Evolutionary conservation across 257 asterid genomes (phyloP).

Genomic region (Gardenia jasminoides): DNA sequence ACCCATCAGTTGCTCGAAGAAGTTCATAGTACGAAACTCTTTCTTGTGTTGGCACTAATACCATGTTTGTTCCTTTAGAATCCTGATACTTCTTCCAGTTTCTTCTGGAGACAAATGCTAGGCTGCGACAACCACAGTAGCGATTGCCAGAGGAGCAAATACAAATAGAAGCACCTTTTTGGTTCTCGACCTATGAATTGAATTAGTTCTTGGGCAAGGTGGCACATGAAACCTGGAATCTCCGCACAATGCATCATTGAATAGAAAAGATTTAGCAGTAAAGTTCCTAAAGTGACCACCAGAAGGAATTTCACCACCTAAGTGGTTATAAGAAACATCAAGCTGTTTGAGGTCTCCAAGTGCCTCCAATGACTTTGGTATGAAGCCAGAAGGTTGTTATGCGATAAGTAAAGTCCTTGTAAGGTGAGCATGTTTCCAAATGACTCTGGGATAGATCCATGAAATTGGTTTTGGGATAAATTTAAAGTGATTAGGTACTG

Average conservation of each 20-base stretch:
- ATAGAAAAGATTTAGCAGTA: not conserved
- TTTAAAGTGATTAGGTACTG: not conserved
- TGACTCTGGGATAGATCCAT: not conserved
- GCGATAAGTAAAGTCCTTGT: not conserved
- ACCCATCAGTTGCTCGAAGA: constrained; percentile 1
- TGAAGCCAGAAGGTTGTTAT: not conserved
- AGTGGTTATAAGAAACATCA: constrained; percentile 10
- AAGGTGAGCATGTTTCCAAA: not conserved
- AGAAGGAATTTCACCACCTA: constrained; percentile 15
- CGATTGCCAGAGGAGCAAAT: not conserved
- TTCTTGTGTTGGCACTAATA: not conserved
- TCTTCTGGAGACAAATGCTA: not conserved
- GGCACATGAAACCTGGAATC: constrained; percentile 3
- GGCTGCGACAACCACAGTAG: not conserved
- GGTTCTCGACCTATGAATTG: not conserved
- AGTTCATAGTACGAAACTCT: constrained; percentile 14
- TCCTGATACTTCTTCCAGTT: not conserved
- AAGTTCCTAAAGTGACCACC: constrained; percentile 1
- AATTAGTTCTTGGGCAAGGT: not conserved
- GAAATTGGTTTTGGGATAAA: not conserved
- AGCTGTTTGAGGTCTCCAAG: not conserved
- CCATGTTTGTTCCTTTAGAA: not conserved
- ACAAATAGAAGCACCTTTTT: not conserved
- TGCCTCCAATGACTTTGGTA: constrained; percentile 7
- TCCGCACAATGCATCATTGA: constrained; percentile 21